These are phyloP conservation scores for Plectranthus barbatus DNA, from an alignment of 257 asterid genomes.

Conservation along the genomic window DNA sequence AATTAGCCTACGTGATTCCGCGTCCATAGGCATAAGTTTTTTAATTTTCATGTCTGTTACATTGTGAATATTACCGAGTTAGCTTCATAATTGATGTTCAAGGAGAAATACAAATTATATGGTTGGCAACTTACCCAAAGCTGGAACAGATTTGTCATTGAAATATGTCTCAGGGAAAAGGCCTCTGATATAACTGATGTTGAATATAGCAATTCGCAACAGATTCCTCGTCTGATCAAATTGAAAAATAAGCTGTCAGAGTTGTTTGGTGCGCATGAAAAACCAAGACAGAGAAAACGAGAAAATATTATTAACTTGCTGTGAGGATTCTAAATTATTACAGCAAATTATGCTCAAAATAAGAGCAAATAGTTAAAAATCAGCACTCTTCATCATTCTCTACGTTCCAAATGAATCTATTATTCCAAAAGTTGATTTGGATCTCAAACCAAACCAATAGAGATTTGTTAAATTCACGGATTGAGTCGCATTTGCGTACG, in stretches of 20 bases:
- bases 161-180: slow-evolving; percentile 91
- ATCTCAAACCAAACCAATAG: not conserved
- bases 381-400: not conserved
- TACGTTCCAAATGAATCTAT: not conserved
- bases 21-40: slow-evolving; percentile 97
- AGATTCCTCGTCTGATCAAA: slow-evolving; percentile 77
- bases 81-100: not conserved
- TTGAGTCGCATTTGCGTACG: not conserved
- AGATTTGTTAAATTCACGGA: not conserved
- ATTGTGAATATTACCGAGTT: slow-evolving; percentile 5
- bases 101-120: not conserved
- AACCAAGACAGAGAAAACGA: not conserved
- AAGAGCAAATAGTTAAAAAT: not conserved
- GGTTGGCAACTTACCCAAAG: slow-evolving; percentile 54
- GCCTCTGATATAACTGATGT: slow-evolving; percentile 93
- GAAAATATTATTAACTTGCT: not conserved
- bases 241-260: slow-evolving; percentile 10
- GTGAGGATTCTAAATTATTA: not conserved
- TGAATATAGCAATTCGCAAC: slow-evolving; percentile 93
- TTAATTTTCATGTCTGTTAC: slow-evolving; percentile 84
- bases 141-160: slow-evolving; percentile 88
- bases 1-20: slow-evolving; percentile 87
- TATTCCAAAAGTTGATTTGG: not conserved
- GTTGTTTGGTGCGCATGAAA: not conserved
- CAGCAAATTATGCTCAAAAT: slow-evolving; percentile 13